Conservation (phyloP, 2,329 filamentous ascomycete genomes). For the Tolypocladium cylindrosporum region DNA sequence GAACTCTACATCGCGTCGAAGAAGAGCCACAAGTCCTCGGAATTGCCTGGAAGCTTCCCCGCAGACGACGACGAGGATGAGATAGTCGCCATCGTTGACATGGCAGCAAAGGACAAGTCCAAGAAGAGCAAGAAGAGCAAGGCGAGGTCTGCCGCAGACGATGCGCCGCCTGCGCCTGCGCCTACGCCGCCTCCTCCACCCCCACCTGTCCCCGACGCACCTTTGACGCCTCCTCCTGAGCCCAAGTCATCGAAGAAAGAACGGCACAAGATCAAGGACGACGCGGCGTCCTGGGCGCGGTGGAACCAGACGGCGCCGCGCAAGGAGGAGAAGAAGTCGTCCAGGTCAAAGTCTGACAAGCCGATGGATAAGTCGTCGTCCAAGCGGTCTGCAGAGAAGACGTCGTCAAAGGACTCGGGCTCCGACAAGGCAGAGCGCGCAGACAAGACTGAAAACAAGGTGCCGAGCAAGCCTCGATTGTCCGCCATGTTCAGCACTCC, state of each 20-base stretch:
- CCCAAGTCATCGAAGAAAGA: constrained; percentile 60
- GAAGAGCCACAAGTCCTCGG: constrained; percentile 14
- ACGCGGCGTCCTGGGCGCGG: constrained; percentile 62
- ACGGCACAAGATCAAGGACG: constrained; percentile 64
- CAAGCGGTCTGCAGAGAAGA: constrained; percentile 45
- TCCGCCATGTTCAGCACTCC: constrained; percentile 59
- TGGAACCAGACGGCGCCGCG: constrained; percentile 51
- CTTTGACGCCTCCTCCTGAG: constrained; percentile 42
- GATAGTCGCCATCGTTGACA: constrained; percentile 40
- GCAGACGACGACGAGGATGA: constrained; percentile 39
- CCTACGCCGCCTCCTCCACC: constrained; percentile 16
- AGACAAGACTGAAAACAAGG: constrained; percentile 28
- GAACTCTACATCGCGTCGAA: constrained; percentile 21
- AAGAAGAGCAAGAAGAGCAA: constrained; percentile 26
- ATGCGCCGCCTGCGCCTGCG: constrained; percentile 18
- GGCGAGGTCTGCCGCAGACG: constrained; percentile 2
- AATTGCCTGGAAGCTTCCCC: constrained; percentile 46
- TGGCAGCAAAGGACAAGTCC: constrained; percentile 30
- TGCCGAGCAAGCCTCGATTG: constrained; percentile 43
- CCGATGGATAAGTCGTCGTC: constrained; percentile 45
- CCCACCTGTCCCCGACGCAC: constrained; percentile 34
- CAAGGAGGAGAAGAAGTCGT: constrained; percentile 36
- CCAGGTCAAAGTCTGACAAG: constrained; percentile 58
- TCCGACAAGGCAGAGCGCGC: constrained; percentile 58
- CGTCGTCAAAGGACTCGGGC: constrained; percentile 56